These are phyloP conservation scores for Fusarium sp. DNA, from an alignment of 2,329 filamentous ascomycete species.

Conservation along the genomic window DNA sequence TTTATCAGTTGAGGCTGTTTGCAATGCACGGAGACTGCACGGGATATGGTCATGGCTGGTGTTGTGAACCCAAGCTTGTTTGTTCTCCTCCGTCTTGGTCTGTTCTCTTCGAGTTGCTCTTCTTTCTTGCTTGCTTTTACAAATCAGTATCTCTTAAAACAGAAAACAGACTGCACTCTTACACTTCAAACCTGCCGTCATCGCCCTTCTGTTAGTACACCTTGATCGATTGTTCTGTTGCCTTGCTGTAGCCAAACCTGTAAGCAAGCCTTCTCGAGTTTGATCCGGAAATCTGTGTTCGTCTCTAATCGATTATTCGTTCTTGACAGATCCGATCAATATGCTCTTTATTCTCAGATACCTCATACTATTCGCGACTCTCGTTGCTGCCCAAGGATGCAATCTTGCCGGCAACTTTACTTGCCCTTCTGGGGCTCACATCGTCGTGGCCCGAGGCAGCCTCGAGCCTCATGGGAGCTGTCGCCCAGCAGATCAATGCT, in stretches of 20 bases:
- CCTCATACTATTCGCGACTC: neutral
- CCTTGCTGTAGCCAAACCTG: too few relatives aligned
- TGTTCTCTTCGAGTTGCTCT: neutral
- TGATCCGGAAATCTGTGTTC: rapidly evolving
- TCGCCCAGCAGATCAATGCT: constrained; percentile 23
- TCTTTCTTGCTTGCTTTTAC: neutral
- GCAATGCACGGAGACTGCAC: neutral
- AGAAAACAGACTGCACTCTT: too few relatives aligned
- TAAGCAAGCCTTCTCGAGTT: neutral
- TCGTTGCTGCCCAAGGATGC: neutral
- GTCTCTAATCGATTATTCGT: neutral
- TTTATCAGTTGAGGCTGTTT: neutral
- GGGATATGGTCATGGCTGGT: neutral
- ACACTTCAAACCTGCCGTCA: neutral
- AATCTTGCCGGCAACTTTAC: neutral
- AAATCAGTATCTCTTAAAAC: neutral
- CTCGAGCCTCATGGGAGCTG: constrained; percentile 38
- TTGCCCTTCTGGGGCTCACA: constrained; percentile 34
- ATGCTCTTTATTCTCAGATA: constrained; percentile 19
- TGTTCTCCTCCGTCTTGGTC: neutral
- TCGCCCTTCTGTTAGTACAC: neutral
- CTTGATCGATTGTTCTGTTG: neutral
- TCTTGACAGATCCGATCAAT: neutral
- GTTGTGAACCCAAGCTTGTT: neutral
- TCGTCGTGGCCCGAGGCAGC: constrained; percentile 39